A percentile compares a stretch with the other conserved stretches of the same genome.
Evolutionary conservation across 1,284 basidiomycete genomes (phyloP).

Genomic region (Rhodotorula sp.): DNA sequence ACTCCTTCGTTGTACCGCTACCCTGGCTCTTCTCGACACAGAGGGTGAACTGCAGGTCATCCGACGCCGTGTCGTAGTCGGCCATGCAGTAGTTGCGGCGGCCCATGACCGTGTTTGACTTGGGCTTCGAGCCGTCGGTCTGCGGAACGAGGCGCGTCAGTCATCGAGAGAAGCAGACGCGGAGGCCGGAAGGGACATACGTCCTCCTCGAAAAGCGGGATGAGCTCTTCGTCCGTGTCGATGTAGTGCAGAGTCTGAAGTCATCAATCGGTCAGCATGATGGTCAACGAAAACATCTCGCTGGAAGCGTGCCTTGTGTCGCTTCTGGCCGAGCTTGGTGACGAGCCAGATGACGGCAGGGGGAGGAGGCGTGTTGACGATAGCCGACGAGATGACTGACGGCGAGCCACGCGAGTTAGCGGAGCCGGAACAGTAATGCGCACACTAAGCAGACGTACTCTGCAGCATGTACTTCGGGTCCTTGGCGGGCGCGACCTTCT

Average conservation of each 20-base stretch:
- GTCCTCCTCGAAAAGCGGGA: slow-evolving; percentile 39
- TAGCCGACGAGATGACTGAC: slow-evolving; percentile 51
- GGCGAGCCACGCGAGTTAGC: background rate
- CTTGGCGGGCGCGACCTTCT: slow-evolving; percentile 54
- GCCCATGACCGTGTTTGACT: slow-evolving; percentile 47
- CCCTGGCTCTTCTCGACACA: slow-evolving; percentile 80
- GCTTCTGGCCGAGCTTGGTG: slow-evolving; percentile 73
- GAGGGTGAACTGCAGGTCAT: slow-evolving; percentile 80
- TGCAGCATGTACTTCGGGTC: slow-evolving; percentile 89
- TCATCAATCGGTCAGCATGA: background rate
- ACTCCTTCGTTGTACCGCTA: slow-evolving; percentile 67
- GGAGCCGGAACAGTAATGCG: background rate
- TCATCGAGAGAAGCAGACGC: slow-evolving; percentile 58
- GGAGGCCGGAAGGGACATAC: slow-evolving; percentile 6
- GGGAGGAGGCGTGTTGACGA: slow-evolving; percentile 64
- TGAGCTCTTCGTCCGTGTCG: slow-evolving; percentile 66
- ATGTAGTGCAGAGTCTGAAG: slow-evolving; percentile 50
- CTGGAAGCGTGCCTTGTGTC: slow-evolving; percentile 68
- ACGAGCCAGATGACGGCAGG: slow-evolving; percentile 77
- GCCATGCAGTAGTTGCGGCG: slow-evolving; percentile 87
- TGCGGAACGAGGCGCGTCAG: slow-evolving; percentile 48
- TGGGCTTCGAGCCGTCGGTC: slow-evolving; percentile 74
- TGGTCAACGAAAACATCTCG: slow-evolving; percentile 51
- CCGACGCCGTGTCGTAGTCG: slow-evolving; percentile 61
- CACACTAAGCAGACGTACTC: slow-evolving; percentile 42